Evolutionary conservation across 176 grass and related monocot genomes (phyloP).

Genomic region (Elymus sibiricus): DNA sequence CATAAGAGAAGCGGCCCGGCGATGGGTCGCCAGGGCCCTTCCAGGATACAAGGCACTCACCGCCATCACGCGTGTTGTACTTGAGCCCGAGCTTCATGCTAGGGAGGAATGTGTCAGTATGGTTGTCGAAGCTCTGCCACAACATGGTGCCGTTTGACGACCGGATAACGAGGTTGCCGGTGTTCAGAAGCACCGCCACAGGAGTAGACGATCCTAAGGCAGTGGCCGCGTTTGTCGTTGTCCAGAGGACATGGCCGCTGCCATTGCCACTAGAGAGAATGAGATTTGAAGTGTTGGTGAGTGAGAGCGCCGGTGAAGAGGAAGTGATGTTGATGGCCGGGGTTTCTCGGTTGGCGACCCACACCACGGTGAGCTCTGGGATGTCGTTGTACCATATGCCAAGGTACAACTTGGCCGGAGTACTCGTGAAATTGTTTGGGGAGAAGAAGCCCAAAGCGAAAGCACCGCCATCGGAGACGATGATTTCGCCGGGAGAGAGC

Average conservation of each 20-base stretch:
- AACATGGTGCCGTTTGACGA: not conserved
- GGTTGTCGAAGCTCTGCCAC: slow-evolving; percentile 44
- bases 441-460: not conserved
- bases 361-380: not conserved
- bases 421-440: not conserved
- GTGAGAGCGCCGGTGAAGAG: not conserved
- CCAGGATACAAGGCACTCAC: not conserved
- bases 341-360: not conserved
- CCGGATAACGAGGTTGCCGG: slow-evolving; percentile 37
- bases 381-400: not conserved
- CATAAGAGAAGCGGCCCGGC: not conserved
- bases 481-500: not conserved
- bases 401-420: not conserved
- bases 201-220: fast-evolving
- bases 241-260: not conserved
- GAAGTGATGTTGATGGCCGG: not conserved
- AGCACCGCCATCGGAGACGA: not conserved
- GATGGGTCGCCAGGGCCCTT: fast-evolving
- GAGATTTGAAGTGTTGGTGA: not conserved
- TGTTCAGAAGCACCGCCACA: not conserved
- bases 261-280: not conserved
- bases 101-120: not conserved
- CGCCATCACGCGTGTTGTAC: fast-evolving
- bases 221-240: fast-evolving
- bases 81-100: not conserved